These are phyloP conservation scores for Adansonia digitata DNA, from an alignment of 345 rosid genomes.

Conservation along the genomic window DNA sequence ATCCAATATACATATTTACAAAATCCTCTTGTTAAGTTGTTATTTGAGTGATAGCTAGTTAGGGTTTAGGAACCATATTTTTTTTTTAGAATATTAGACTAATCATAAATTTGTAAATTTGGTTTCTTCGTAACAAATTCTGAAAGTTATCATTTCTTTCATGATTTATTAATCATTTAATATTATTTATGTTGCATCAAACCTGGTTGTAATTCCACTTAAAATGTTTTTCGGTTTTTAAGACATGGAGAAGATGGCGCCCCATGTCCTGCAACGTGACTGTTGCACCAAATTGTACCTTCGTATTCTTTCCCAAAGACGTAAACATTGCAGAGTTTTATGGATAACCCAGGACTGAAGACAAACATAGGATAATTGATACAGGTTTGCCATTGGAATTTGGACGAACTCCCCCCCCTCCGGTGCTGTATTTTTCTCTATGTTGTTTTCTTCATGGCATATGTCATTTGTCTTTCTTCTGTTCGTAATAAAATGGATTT, in stretches of 20 bases:
- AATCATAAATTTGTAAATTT: too few relatives aligned
- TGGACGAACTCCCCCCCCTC: not conserved
- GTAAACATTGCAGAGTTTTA: not conserved
- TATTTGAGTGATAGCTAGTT: too few relatives aligned
- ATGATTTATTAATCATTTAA: too few relatives aligned
- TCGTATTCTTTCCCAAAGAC: not conserved
- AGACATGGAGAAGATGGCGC: not conserved
- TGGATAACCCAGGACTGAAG: not conserved
- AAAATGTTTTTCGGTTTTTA: not conserved
- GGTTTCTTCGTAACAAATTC: too few relatives aligned
- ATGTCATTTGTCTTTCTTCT: not conserved
- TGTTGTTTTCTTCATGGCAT: not conserved
- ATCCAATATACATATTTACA: too few relatives aligned
- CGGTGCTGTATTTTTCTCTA: not conserved
- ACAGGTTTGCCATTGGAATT: not conserved
- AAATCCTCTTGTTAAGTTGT: too few relatives aligned
- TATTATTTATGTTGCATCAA: too few relatives aligned
- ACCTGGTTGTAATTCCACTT: too few relatives aligned
- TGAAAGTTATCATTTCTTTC: too few relatives aligned
- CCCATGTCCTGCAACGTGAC: not conserved
- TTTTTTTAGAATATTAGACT: too few relatives aligned
- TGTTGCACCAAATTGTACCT: conserved; percentile 6
- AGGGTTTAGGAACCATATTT: too few relatives aligned
- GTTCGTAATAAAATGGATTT: not conserved
- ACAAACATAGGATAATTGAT: not conserved